A percentile compares a stretch with the other conserved stretches of the same genome.
Evolutionary conservation across 75 land plant species (phyloP).

Genomic region (Cupressus sempervirens): DNA sequence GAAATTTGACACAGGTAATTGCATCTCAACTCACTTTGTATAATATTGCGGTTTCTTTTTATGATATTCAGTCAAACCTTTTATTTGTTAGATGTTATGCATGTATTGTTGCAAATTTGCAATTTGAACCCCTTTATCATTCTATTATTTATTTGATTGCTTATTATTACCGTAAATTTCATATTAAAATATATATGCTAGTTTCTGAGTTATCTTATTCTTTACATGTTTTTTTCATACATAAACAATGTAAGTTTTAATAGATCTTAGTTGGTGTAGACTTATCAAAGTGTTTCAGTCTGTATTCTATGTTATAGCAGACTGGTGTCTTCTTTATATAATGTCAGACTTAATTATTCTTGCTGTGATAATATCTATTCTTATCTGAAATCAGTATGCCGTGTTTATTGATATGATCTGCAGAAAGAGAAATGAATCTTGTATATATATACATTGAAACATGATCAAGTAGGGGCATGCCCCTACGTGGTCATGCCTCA

Average conservation of each 20-base stretch:
- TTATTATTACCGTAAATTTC: neutral
- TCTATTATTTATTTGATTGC: neutral
- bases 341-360: too few relatives aligned
- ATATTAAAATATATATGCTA: neutral
- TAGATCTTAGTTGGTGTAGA: too few relatives aligned
- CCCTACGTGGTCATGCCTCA: too few relatives aligned
- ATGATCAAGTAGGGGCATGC: too few relatives aligned
- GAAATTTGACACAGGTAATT: constrained; percentile 85
- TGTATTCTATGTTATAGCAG: too few relatives aligned
- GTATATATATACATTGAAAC: too few relatives aligned
- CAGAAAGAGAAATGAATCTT: too few relatives aligned
- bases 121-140: neutral
- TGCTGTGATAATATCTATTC: too few relatives aligned
- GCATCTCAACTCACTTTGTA: constrained; percentile 7
- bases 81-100: neutral
- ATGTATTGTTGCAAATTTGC: neutral
- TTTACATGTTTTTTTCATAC: neutral
- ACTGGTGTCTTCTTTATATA: too few relatives aligned
- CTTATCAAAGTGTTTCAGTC: too few relatives aligned
- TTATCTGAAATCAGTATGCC: too few relatives aligned
- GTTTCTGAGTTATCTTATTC: neutral
- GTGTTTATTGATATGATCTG: too few relatives aligned
- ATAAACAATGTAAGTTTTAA: neutral
- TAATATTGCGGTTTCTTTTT: neutral
- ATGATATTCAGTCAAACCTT: neutral